A percentile compares a stretch with the other conserved stretches of the same genome.
phyloP scores from a whole-genome alignment of 2,329 filamentous ascomycete species.

The Lachnum nothofagi region DNA sequence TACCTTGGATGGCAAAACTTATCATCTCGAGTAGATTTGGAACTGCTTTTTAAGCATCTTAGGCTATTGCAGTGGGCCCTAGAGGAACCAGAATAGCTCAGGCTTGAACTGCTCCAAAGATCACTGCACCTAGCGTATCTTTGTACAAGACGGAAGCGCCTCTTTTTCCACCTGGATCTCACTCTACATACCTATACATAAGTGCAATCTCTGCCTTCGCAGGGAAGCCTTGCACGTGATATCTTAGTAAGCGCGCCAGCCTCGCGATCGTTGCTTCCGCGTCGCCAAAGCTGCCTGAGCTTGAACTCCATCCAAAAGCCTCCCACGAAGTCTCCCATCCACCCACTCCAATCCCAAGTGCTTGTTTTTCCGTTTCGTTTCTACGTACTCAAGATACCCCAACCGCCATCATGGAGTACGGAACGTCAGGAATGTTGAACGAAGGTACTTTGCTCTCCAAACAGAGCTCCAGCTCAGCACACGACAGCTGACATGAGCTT shows the following conservation, averaged over 20 bases:
- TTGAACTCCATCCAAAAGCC: slow-evolving; percentile 15
- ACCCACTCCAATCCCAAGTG: slow-evolving; percentile 1
- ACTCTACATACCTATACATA: too few relatives aligned
- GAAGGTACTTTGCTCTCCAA: slow-evolving; percentile 46
- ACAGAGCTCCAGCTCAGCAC: slow-evolving; percentile 13
- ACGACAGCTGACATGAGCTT: slow-evolving; percentile 28
- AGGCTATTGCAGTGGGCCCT: too few relatives aligned
- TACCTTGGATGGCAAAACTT: too few relatives aligned
- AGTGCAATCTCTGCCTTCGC: neutral
- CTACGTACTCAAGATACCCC: slow-evolving; percentile 4
- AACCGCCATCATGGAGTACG: slow-evolving; percentile 53
- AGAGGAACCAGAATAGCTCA: too few relatives aligned
- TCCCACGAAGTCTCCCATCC: neutral
- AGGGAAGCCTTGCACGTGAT: neutral
- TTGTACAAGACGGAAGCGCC: too few relatives aligned
- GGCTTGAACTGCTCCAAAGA: too few relatives aligned
- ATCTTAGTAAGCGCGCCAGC: slow-evolving; percentile 12
- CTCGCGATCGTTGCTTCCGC: slow-evolving; percentile 13
- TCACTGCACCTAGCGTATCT: too few relatives aligned
- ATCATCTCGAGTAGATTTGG: too few relatives aligned
- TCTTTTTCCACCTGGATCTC: too few relatives aligned
- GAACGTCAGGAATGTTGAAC: slow-evolving; percentile 56
- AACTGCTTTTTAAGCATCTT: too few relatives aligned
- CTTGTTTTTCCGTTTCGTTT: neutral
- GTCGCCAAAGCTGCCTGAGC: slow-evolving; percentile 26